These are phyloP conservation scores for Eucalyptus albens DNA, from an alignment of 345 rosid genomes.

Conservation along the genomic window DNA sequence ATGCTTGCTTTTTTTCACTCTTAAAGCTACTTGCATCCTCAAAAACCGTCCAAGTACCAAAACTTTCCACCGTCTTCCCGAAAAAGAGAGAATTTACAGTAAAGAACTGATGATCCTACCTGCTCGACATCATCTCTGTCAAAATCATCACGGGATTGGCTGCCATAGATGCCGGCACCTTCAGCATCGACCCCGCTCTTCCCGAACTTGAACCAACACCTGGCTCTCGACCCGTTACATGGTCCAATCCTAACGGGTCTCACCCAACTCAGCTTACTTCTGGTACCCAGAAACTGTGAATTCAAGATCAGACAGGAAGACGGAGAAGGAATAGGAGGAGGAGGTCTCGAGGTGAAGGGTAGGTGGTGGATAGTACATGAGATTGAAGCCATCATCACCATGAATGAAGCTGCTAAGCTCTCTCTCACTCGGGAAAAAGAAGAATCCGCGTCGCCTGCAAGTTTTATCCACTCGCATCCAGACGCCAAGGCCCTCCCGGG, in stretches of 20 bases:
- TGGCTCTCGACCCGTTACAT: slow-evolving; percentile 40
- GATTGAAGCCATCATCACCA: slow-evolving; percentile 7
- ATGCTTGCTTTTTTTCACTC: background rate
- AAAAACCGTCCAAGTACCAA: background rate
- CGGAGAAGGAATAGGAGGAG: slow-evolving; percentile 6
- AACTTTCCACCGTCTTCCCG: background rate
- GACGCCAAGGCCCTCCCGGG: background rate
- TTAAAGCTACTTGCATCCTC: background rate
- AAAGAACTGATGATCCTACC: slow-evolving; percentile 13
- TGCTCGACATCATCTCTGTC: slow-evolving; percentile 98
- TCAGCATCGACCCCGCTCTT: slow-evolving; percentile 91
- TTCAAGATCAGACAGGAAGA: slow-evolving; percentile 6
- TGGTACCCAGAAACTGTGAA: slow-evolving; percentile 48
- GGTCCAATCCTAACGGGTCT: slow-evolving; percentile 46
- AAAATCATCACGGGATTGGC: slow-evolving; percentile 82
- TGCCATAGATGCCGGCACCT: slow-evolving; percentile 91
- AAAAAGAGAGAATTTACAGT: background rate
- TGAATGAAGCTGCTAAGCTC: background rate
- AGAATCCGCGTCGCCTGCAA: background rate
- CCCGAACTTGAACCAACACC: slow-evolving; percentile 87
- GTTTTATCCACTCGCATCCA: background rate
- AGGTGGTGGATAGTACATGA: background rate
- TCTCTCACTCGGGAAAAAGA: background rate
- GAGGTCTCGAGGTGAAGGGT: slow-evolving; percentile 13
- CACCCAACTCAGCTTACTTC: slow-evolving; percentile 4